Percentiles rank a stretch among this genome's conserved stretches.
These are phyloP conservation scores for Eutrema yunnanense DNA, from an alignment of 345 rosid species.

Conservation along the genomic window DNA sequence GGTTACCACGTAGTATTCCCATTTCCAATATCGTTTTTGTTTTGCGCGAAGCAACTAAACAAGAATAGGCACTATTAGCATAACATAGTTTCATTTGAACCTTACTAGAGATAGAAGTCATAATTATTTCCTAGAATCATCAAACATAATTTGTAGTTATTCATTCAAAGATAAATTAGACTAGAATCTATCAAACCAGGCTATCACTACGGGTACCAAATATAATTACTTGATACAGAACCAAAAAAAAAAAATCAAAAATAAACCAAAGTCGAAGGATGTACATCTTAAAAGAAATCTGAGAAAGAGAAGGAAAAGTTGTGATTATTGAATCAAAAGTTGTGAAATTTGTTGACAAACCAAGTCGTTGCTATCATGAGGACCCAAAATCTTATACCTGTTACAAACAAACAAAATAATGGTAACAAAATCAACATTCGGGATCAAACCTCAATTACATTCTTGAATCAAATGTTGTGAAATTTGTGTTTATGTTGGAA, in stretches of 20 bases:
- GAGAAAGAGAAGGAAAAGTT: not conserved
- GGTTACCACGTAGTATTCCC: too few relatives aligned
- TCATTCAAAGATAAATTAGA: not conserved
- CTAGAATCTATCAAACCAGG: not conserved
- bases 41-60: too few relatives aligned
- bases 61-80: not conserved
- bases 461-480: not conserved
- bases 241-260: not conserved
- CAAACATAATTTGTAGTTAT: not conserved
- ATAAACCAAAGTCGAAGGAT: not conserved
- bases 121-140: not conserved
- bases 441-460: not conserved
- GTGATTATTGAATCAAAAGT: not conserved
- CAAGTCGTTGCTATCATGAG: slow-evolving; percentile 39
- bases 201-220: not conserved
- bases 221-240: not conserved
- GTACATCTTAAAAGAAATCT: slow-evolving; percentile 6
- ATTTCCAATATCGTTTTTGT: too few relatives aligned
- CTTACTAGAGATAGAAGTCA: not conserved
- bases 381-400: slow-evolving; percentile 58
- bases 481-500: not conserved
- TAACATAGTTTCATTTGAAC: not conserved
- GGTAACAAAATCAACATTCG: not conserved
- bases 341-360: not conserved
- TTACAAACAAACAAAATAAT: slow-evolving; percentile 1